Evolutionary conservation across 2,329 filamentous ascomycete species (phyloP).

Genomic region (Trichoderma afroharzianum): DNA sequence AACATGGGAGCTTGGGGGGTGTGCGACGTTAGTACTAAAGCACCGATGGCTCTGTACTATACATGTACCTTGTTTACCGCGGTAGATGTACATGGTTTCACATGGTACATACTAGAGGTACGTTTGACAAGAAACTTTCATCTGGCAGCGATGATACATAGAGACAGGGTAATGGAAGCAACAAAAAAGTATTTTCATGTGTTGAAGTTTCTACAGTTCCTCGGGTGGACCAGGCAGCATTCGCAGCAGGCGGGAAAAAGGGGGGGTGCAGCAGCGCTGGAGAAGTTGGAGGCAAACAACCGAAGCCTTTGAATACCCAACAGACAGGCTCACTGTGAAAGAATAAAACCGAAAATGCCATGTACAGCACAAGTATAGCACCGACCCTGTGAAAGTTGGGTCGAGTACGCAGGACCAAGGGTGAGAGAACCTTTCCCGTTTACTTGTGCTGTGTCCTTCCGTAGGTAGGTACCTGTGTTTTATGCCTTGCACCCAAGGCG

Average conservation of each 20-base stretch:
- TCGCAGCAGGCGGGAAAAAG: not conserved
- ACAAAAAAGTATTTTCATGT: not conserved
- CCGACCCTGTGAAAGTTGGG: not conserved
- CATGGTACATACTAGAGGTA: not conserved
- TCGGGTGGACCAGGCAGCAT: not conserved
- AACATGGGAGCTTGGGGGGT: not conserved
- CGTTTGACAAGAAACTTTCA: not conserved
- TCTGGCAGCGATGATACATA: not conserved
- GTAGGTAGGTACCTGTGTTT: not conserved
- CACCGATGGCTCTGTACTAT: not conserved
- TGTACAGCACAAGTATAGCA: not conserved
- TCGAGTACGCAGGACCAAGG: not conserved
- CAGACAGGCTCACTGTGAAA: not conserved
- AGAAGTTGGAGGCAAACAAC: not conserved
- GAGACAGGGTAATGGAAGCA: not conserved
- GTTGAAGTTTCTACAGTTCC: not conserved
- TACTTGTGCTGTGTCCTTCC: not conserved
- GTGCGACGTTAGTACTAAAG: not conserved
- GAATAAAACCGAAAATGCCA: not conserved
- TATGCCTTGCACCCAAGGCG: not conserved
- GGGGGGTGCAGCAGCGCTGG: constrained; percentile 1
- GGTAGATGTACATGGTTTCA: not conserved
- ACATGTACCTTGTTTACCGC: not conserved
- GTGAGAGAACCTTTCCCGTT: not conserved
- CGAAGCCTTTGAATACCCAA: not conserved